phyloP scores from a whole-genome alignment of 495 filamentous ascomycete species.

The Cercophora sp. region DNA sequence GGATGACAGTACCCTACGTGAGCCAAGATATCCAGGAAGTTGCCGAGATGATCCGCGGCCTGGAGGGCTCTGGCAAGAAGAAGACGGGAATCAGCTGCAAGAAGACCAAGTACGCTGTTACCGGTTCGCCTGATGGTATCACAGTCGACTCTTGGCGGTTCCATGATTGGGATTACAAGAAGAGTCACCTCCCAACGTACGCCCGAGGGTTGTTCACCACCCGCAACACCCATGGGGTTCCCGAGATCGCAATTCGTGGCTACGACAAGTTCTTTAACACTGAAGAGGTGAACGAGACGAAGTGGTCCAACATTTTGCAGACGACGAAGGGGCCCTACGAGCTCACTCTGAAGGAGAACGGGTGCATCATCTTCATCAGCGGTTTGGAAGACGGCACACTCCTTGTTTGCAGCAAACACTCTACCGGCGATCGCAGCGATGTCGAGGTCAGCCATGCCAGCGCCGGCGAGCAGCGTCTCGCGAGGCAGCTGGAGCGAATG shows the following conservation, averaged over 20 bases:
- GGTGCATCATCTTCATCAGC: conserved; percentile 96
- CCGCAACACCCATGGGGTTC: conserved; percentile 51
- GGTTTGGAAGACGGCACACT: conserved; percentile 83
- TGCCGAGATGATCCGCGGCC: conserved; percentile 49
- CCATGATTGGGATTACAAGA: conserved; percentile 93
- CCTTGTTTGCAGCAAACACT: conserved; percentile 97
- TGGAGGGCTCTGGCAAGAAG: conserved; percentile 55
- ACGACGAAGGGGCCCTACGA: conserved; percentile 89
- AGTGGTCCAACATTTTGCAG: conserved; percentile 73
- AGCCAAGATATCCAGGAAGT: conserved; percentile 64
- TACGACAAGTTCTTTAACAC: conserved; percentile 99
- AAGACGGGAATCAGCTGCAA: conserved; percentile 59
- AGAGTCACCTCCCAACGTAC: conserved; percentile 74
- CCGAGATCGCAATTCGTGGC: conserved; percentile 79
- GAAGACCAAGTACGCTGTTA: conserved; percentile 67
- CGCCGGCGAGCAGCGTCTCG: conserved; percentile 80
- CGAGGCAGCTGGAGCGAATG: conserved; percentile 67
- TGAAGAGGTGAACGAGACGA: conserved; percentile 69
- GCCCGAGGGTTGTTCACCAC: conserved; percentile 90
- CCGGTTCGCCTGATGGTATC: conserved; percentile 51
- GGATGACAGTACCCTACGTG: conserved; percentile 45
- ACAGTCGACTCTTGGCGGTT: conserved; percentile 88
- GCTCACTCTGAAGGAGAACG: conserved; percentile 94
- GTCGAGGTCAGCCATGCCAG: conserved; percentile 71
- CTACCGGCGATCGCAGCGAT: conserved; percentile 72